These are phyloP conservation scores for Teratosphaeria pseudoeucalypti DNA, from an alignment of 2,329 filamentous ascomycete species.

Conservation along the genomic window DNA sequence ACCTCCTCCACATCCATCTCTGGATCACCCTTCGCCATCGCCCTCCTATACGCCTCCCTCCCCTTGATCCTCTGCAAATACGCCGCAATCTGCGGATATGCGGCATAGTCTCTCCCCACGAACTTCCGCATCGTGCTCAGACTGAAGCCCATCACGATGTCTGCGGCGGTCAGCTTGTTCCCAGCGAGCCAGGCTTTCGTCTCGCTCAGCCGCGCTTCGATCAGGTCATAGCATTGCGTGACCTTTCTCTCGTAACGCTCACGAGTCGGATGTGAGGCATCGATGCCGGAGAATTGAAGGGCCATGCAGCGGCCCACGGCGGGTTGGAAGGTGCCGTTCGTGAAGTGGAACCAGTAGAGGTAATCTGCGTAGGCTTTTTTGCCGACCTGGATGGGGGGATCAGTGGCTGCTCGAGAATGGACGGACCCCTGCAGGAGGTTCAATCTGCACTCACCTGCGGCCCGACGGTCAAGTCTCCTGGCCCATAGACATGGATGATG, in stretches of 20 bases:
- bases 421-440: background rate
- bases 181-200: constrained; percentile 48
- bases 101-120: constrained; percentile 11
- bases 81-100: constrained; percentile 16
- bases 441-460: constrained; percentile 18
- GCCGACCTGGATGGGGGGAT: background rate
- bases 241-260: constrained; percentile 27
- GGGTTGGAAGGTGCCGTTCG: constrained; percentile 30
- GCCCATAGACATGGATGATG: constrained; percentile 45
- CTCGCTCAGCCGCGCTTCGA: constrained; percentile 40
- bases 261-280: constrained; percentile 18
- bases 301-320: constrained; percentile 24
- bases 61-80: constrained; percentile 19
- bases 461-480: constrained; percentile 38
- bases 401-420: background rate
- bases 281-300: constrained; percentile 16
- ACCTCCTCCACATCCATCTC: constrained; percentile 12
- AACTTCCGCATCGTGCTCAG: constrained; percentile 49
- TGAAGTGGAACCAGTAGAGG: constrained; percentile 48
- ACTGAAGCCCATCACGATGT: constrained; percentile 53
- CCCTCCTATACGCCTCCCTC: constrained; percentile 19
- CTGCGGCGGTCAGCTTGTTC: constrained; percentile 52
- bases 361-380: constrained; percentile 48
- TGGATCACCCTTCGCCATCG: constrained; percentile 25
- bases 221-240: constrained; percentile 28